Base-by-base conservation (phyloP, 768 basidiomycete species). In the Tulasnella sp. region DNA sequence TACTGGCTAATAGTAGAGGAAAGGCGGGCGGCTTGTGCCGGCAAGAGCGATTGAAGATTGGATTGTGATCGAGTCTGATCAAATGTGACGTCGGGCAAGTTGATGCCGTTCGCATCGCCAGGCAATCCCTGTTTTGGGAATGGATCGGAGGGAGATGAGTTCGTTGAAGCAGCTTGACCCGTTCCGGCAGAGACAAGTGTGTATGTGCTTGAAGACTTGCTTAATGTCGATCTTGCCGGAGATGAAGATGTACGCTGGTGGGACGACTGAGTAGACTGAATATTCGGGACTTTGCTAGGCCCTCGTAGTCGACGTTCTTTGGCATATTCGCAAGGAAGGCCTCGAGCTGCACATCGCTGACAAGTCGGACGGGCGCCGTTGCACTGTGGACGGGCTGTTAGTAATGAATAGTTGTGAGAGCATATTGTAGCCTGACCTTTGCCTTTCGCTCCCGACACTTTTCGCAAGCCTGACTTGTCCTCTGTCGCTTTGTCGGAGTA, bases 401-500 rank as follows among this genome's bases (percentile, higher is more conserved):
- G 41, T 19, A 37, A 29, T 22, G 47, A 5, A 37, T 35, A 37
- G 12, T n/a, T 15, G 12, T 37, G 37, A 1, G n/a, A 47, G 33
- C 24, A 34, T 12, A 10, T 9, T 13, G 28, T 28, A n/a, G 20
- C 57, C 58, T 63, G 46, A 64, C 63, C 54, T 57, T 62, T 2
- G 64, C 64, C 56, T 65, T 65, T n/a, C 64, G 37, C 4, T 58
- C 51, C 27, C 64, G 45, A 52, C 64, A 65, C 39, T 59, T 60
- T 51, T 65, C 64, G 43, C 64, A 65, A 13, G 64, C 64, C 55
- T 65, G 64, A 28, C 58, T 55, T 8, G 61, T 61, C 51, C 64
- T 57, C 47, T 61, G 60, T 29, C 55, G 7, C 29, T 53, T 53
- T 12, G 51, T 53, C 29, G 51, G 51, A 16, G 51, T 53, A 13